A percentile compares a stretch with the other conserved stretches of the same genome.
phyloP scores from a whole-genome alignment of 257 asterid genomes.

The Forsythia suspensa region DNA sequence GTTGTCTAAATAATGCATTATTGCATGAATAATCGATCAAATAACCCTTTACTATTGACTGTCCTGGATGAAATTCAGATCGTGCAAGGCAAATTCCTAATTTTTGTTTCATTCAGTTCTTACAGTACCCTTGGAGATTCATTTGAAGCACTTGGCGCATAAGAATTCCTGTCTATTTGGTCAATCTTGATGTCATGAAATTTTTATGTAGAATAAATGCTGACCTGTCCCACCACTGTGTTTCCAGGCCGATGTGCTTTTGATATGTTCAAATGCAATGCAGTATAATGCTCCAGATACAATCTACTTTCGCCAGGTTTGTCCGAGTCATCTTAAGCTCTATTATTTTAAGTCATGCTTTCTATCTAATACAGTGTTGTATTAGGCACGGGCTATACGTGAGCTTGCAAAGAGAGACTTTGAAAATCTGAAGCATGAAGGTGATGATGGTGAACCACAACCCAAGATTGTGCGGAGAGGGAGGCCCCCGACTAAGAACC shows the following conservation, averaged over 20 bases:
- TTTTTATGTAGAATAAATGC: not conserved
- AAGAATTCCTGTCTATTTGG: not conserved
- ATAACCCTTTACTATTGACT: not conserved
- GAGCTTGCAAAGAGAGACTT: conserved; percentile 84
- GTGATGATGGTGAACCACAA: conserved; percentile 87
- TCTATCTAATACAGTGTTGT: conserved; percentile 22
- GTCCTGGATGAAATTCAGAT: conserved; percentile 7
- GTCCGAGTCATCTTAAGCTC: conserved; percentile 3
- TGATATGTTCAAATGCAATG: conserved; percentile 96
- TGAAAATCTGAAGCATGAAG: conserved; percentile 79
- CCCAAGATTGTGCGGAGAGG: conserved; percentile 96
- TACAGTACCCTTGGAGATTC: not conserved
- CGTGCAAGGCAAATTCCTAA: not conserved
- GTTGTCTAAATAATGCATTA: not conserved
- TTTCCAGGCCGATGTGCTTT: conserved; percentile 78
- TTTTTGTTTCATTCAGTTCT: not conserved
- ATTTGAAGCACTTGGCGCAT: not conserved
- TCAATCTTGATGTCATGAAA: conserved; percentile 4
- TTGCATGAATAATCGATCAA: not conserved
- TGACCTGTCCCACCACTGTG: conserved; percentile 16
- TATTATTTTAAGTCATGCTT: conserved; percentile 14
- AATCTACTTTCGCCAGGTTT: conserved; percentile 89
- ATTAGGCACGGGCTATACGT: conserved; percentile 86
- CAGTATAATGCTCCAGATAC: conserved; percentile 82
- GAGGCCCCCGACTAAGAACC: conserved; percentile 85